phyloP scores from a whole-genome alignment of 2,329 filamentous ascomycete genomes.

The Xylariaceae sp. region DNA sequence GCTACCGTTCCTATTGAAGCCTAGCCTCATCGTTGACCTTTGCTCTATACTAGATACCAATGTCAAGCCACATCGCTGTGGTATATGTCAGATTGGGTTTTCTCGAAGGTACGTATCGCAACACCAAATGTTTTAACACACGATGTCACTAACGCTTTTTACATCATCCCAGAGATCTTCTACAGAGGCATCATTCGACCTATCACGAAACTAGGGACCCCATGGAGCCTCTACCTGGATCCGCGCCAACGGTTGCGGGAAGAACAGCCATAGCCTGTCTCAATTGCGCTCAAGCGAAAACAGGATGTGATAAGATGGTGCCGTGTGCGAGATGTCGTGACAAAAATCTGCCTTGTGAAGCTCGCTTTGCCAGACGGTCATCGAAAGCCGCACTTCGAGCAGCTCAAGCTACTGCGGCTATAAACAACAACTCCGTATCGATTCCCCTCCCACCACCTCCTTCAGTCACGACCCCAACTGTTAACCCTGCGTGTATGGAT shows the following conservation, averaged over 20 bases:
- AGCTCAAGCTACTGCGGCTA: conserved; percentile 37
- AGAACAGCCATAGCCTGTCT: conserved; percentile 45
- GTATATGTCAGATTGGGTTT: conserved; percentile 47
- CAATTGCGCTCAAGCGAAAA: conserved; percentile 49
- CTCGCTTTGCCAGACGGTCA: conserved; percentile 48
- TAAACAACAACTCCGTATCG: conserved; percentile 21
- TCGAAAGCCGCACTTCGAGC: conserved; percentile 45
- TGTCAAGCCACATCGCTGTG: conserved; percentile 50
- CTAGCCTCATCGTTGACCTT: conserved; percentile 12
- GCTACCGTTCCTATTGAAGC: not conserved
- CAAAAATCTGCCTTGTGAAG: conserved; percentile 45
- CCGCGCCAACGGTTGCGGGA: conserved; percentile 38
- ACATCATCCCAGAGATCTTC: conserved; percentile 47
- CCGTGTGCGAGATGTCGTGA: conserved; percentile 47
- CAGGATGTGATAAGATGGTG: conserved; percentile 47
- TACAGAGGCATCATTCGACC: conserved; percentile 48
- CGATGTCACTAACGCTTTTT: conserved; percentile 2
- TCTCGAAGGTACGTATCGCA: conserved; percentile 40
- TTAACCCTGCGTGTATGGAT: conserved; percentile 37
- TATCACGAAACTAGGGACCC: conserved; percentile 49
- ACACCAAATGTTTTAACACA: too few relatives aligned
- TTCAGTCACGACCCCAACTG: conserved; percentile 22
- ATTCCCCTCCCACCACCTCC: conserved; percentile 16
- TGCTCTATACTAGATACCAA: conserved; percentile 47
- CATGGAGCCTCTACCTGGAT: conserved; percentile 41